Evolutionary conservation across 2,329 filamentous ascomycete genomes (phyloP).

Genomic region (Talaromyces sp.): DNA sequence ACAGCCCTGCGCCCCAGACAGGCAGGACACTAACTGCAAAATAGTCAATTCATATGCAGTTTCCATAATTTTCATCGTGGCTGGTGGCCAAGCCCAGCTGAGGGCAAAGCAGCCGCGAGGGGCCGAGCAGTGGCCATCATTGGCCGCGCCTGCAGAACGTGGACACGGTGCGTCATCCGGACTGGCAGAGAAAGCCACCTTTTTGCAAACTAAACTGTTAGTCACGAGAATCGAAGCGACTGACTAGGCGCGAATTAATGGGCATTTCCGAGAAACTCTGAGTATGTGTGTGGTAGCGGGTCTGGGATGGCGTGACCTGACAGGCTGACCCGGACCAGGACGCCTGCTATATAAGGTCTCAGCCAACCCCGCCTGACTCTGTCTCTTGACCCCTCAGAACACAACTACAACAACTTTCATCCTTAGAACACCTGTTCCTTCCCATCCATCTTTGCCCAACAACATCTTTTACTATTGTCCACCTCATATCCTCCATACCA

Average conservation of each 20-base stretch:
- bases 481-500: background rate
- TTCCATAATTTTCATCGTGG: background rate
- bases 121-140: background rate
- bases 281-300: background rate
- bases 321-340: conserved; percentile 4
- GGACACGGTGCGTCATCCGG: background rate
- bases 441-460: background rate
- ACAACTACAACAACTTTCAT: background rate
- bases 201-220: background rate
- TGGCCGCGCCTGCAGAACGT: background rate
- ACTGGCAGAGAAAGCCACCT: background rate
- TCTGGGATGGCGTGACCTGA: background rate
- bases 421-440: background rate
- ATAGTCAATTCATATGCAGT: no score
- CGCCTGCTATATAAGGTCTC: conserved; percentile 5
- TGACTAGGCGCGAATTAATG: background rate
- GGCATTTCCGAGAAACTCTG: background rate
- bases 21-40: background rate
- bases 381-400: conserved; percentile 1
- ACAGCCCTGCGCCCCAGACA: conserved; percentile 1
- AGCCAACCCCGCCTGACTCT: background rate
- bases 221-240: background rate
- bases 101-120: background rate
- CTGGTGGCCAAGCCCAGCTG: background rate
- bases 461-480: background rate